These are phyloP conservation scores for Tagetes patula DNA, from an alignment of 129 eudicot species.

Conservation along the genomic window DNA sequence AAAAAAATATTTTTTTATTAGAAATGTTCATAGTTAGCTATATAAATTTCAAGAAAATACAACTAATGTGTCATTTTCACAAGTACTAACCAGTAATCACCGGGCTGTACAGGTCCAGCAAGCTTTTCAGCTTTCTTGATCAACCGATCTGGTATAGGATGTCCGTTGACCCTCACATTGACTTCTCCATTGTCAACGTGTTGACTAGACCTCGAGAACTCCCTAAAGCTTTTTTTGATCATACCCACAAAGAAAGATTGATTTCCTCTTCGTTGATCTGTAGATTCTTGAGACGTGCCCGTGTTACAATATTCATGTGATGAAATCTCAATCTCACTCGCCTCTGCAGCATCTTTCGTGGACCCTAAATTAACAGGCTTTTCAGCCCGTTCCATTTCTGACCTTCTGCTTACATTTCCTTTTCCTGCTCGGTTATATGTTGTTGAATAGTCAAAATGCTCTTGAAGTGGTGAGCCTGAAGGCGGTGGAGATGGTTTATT, in stretches of 20 bases:
- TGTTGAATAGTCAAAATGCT: conserved; percentile 70
- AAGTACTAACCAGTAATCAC: conserved; percentile 80
- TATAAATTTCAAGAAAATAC: conserved; percentile 13
- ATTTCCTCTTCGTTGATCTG: conserved; percentile 50
- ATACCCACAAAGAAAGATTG: conserved; percentile 58
- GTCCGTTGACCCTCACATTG: conserved; percentile 74
- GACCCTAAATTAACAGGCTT: conserved; percentile 35
- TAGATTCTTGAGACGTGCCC: conserved; percentile 63
- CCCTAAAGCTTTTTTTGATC: conserved; percentile 66
- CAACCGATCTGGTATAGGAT: conserved; percentile 68
- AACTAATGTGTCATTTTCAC: neutral
- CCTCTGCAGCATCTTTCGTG: conserved; percentile 57
- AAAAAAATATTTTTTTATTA: neutral
- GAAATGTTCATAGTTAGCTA: conserved; percentile 2
- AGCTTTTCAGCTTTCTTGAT: conserved; percentile 81
- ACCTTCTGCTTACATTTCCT: conserved; percentile 62
- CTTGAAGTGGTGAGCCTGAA: conserved; percentile 74
- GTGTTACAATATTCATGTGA: conserved; percentile 66
- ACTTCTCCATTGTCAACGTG: conserved; percentile 43
- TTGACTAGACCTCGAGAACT: conserved; percentile 48
- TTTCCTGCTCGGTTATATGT: conserved; percentile 56
- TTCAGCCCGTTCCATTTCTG: conserved; percentile 40
- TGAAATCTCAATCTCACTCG: conserved; percentile 83
- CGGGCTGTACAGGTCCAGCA: conserved; percentile 81
- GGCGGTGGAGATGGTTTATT: conserved; percentile 50